Conservation (phyloP, 306 rosid genomes). For the Argentina anserina region DNA sequence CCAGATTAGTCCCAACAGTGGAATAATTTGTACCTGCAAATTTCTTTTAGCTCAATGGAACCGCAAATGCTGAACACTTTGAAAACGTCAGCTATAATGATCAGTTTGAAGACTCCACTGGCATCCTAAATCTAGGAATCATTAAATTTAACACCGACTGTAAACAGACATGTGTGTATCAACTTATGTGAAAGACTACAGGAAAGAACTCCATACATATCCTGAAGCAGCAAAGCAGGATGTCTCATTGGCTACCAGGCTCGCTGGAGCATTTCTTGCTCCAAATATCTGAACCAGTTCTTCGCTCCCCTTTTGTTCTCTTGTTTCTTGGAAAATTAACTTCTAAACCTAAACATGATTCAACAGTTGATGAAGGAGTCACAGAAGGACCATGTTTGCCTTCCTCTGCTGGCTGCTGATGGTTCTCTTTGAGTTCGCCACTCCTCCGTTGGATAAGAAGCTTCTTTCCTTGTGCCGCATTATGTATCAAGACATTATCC, state of each 20-base stretch:
- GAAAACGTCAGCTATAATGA: background rate
- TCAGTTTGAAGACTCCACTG: background rate
- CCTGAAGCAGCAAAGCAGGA: constrained; percentile 8
- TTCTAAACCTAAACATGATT: constrained; percentile 49
- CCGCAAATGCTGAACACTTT: background rate
- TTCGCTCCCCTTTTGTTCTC: constrained; percentile 85
- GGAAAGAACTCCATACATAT: background rate
- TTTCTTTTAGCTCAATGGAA: background rate
- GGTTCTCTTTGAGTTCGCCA: constrained; percentile 29
- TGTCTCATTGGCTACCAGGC: constrained; percentile 59
- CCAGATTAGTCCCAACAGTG: background rate
- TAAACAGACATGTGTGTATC: background rate
- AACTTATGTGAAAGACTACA: constrained; percentile 8
- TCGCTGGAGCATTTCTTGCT: constrained; percentile 66
- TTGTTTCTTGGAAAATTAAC: constrained; percentile 53
- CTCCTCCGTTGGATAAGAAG: constrained; percentile 17
- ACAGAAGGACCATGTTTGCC: constrained; percentile 33
- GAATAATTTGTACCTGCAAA: background rate
- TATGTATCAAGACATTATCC: constrained; percentile 50
- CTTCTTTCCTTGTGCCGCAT: constrained; percentile 47
- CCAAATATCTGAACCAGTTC: constrained; percentile 78
- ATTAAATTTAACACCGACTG: too few species aligned
- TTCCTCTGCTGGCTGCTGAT: constrained; percentile 33
- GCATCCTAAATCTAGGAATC: background rate
- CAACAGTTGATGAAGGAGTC: constrained; percentile 39